Percentiles rank a stretch among this genome's conserved stretches.
phyloP scores from a whole-genome alignment of 352 stramenopile species.

The Phytophthora hibernalis region DNA sequence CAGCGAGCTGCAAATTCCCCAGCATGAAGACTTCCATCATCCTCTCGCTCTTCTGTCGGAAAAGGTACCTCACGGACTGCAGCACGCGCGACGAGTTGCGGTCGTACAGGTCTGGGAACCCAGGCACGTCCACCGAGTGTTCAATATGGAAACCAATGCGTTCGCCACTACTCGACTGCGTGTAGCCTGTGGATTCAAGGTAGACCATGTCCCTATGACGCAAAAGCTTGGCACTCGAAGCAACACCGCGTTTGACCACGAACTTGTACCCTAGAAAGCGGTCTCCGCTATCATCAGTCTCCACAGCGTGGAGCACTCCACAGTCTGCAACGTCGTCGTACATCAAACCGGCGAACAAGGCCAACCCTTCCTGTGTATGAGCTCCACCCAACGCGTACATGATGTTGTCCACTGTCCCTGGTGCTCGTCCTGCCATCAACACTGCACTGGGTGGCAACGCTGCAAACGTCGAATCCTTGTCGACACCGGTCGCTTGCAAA shows the following conservation, averaged over 20 bases:
- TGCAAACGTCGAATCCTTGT: slow-evolving; percentile 11
- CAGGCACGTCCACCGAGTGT: slow-evolving; percentile 42
- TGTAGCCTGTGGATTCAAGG: slow-evolving; percentile 48
- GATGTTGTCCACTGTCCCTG: slow-evolving; percentile 44
- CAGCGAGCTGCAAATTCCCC: slow-evolving; percentile 28
- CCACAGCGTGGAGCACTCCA: slow-evolving; percentile 45
- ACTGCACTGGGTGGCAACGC: slow-evolving; percentile 34
- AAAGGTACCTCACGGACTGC: slow-evolving; percentile 44
- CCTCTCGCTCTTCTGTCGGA: slow-evolving; percentile 41
- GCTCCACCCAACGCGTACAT: slow-evolving; percentile 49
- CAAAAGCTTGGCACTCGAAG: slow-evolving; percentile 11
- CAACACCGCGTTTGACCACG: slow-evolving; percentile 41
- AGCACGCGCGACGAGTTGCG: slow-evolving; percentile 19
- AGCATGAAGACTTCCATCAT: slow-evolving; percentile 39
- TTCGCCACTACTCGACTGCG: slow-evolving; percentile 39
- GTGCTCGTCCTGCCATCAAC: slow-evolving; percentile 33
- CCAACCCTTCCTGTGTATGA: slow-evolving; percentile 41
- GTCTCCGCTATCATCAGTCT: slow-evolving; percentile 21
- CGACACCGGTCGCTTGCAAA: slow-evolving; percentile 2
- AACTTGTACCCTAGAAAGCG: slow-evolving; percentile 59
- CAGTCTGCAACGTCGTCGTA: slow-evolving; percentile 53
- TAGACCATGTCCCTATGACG: slow-evolving; percentile 43
- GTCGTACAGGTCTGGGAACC: slow-evolving; percentile 39
- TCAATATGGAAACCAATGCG: slow-evolving; percentile 50
- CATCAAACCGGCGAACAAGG: slow-evolving; percentile 47